Percentiles rank a stretch among this genome's conserved stretches.
These are phyloP conservation scores for Rubroboletus satanas DNA, from an alignment of 768 basidiomycete genomes.

Conservation along the genomic window DNA sequence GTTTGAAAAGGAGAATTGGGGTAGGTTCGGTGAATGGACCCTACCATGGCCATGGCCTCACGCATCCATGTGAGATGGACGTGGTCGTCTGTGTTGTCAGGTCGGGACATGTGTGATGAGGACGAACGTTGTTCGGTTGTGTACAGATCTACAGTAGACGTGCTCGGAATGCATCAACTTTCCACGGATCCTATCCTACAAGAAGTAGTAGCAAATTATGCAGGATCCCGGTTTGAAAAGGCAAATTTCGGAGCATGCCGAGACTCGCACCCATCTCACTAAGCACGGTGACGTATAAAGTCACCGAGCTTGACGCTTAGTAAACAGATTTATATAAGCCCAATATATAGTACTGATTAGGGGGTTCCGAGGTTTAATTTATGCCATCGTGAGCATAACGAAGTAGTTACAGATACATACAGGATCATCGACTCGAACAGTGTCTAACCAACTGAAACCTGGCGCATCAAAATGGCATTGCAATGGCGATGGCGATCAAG, in stretches of 20 bases:
- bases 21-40: background rate
- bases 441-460: background rate
- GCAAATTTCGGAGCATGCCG: too few species aligned
- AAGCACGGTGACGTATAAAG: too few species aligned
- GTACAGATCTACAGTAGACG: background rate
- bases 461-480: background rate
- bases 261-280: too few species aligned
- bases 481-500: background rate
- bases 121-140: background rate
- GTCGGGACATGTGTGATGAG: background rate
- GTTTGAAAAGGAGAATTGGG: conserved; percentile 4
- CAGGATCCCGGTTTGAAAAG: too few species aligned
- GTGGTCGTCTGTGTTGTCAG: conserved; percentile 7
- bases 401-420: background rate
- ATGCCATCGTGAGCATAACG: background rate
- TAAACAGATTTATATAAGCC: too few species aligned
- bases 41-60: conserved; percentile 79
- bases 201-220: too few species aligned
- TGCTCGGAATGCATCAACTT: too few species aligned
- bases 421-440: background rate
- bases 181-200: too few species aligned
- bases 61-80: conserved; percentile 70
- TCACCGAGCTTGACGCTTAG: too few species aligned
- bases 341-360: background rate
- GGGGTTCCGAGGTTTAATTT: background rate